Evolutionary conservation across 371 early-diverging fungal genomes (phyloP), one percentile per base, ranked within the genome.

Genomic region (Mucor ambiguus): DNA sequence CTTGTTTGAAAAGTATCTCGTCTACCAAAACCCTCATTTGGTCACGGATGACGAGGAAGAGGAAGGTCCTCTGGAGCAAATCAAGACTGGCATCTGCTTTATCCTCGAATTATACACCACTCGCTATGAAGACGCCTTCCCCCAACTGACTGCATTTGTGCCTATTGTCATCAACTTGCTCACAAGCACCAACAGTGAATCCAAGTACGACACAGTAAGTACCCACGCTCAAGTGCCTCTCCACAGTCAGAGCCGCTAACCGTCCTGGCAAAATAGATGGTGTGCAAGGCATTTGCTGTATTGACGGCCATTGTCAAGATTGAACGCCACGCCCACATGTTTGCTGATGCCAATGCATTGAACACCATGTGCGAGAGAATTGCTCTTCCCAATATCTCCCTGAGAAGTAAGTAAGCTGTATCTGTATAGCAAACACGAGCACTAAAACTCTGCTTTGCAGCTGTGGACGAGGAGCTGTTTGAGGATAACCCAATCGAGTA

Each of bases 401-500:
- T 97, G 67, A 84, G 96, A 72, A 83, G 92, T 90, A 78, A 52
- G 74, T 60, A 8, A 35, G 37, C 9, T 30, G 22, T 33, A 4
- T n/a, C n/a, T n/a, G n/a, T n/a, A n/a, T n/a, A n/a, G n/a, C n/a
- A n/a, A n/a, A n/a, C n/a, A n/a, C n/a, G n/a, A n/a, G 46, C 22
- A 16, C 12, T 55, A 32, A 58, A 14, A 24, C 35, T 41, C 29
- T 58, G 24, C 22, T 67, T 22, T 58, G 46, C 57, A 91, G 94
- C 89, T 61, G 77, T 87, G 10, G 99, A 99, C 70, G 94, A 93
- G 78, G 98, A 98, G 67, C 72, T 95, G 61, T 97, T 97, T 77
- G 96, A 97, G 72, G 98, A 98, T 72, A 97, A 97, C 55, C 96
- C 97, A 8, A 90, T 97, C 67, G 96, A 94, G 59, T 97, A 89